Percentiles rank a stretch among this genome's conserved stretches.
These are phyloP conservation scores for Cryptococcus sp. DNA, from an alignment of 1,284 basidiomycete genomes.

Conservation along the genomic window DNA sequence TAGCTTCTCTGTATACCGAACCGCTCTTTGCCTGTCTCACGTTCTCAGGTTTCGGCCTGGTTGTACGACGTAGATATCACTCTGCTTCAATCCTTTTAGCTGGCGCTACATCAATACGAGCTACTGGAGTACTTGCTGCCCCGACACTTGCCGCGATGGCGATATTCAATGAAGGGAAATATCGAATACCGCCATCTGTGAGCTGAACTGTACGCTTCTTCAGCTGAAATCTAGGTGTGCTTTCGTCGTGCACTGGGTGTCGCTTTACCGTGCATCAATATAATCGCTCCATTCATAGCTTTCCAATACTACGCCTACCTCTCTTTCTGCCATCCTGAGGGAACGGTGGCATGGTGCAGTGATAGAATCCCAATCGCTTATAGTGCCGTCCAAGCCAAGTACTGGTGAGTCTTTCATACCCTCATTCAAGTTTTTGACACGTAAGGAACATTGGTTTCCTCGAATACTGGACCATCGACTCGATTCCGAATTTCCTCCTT, in stretches of 20 bases:
- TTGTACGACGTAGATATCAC: constrained; percentile 50
- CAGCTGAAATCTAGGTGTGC: background rate
- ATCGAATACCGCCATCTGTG: background rate
- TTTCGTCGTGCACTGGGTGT: constrained; percentile 13
- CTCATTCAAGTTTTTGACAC: background rate
- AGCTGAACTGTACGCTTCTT: background rate
- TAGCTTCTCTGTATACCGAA: constrained; percentile 74
- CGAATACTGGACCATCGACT: constrained; percentile 75
- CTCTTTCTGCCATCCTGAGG: constrained; percentile 57
- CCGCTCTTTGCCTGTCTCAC: constrained; percentile 77
- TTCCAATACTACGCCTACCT: constrained; percentile 66
- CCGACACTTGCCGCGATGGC: background rate
- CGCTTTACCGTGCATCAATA: constrained; percentile 50
- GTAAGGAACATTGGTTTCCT: constrained; percentile 71
- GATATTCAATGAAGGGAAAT: background rate
- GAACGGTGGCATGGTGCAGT: constrained; percentile 62
- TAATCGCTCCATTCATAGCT: constrained; percentile 62
- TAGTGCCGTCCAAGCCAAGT: constrained; percentile 72
- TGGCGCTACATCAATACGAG: constrained; percentile 65
- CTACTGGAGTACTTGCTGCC: constrained; percentile 72
- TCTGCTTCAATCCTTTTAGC: constrained; percentile 61
- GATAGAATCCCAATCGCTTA: constrained; percentile 65
- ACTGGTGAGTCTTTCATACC: constrained; percentile 67
- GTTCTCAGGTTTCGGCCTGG: constrained; percentile 59
- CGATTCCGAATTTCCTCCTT: constrained; percentile 83